Evolutionary conservation across 306 rosid genomes (phyloP).

Genomic region (Casuarina equisetifolia): DNA sequence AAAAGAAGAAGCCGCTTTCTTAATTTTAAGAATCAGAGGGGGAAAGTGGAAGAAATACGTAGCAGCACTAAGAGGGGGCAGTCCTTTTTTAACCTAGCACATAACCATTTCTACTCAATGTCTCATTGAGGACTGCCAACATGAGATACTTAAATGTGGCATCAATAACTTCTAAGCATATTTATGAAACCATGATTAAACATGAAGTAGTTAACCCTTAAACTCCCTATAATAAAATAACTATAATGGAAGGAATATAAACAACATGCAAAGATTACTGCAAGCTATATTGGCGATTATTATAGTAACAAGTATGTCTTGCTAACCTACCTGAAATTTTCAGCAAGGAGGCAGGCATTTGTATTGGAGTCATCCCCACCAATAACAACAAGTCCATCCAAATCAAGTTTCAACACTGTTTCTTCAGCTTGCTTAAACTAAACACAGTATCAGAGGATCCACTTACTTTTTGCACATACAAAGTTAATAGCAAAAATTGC

Average conservation of each 20-base stretch:
- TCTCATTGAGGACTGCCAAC: background rate
- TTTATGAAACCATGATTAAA: background rate
- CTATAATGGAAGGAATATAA: background rate
- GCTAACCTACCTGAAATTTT: slow-evolving; percentile 74
- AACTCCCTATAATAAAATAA: background rate
- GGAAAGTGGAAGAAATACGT: background rate
- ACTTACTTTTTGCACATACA: slow-evolving; percentile 21
- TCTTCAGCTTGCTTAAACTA: slow-evolving; percentile 97
- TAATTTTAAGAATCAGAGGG: background rate
- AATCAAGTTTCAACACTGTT: slow-evolving; percentile 76
- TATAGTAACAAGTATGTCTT: slow-evolving; percentile 8
- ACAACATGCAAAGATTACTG: slow-evolving; percentile 15
- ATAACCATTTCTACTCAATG: background rate
- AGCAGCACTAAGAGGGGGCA: background rate
- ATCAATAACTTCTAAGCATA: background rate
- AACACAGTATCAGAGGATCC: slow-evolving; percentile 28
- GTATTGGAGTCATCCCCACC: slow-evolving; percentile 99
- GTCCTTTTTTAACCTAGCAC: background rate
- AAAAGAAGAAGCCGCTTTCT: background rate
- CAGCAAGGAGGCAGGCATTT: slow-evolving; percentile 98
- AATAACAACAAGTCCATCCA: slow-evolving; percentile 97
- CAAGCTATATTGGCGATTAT: background rate
- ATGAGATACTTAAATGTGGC: background rate
- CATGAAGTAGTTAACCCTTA: background rate
- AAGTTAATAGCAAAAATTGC: slow-evolving; percentile 7